Percentiles rank a stretch among this genome's conserved stretches.
Conservation (phyloP, 805 yeast species). For the Ogataea polymorpha region DNA sequence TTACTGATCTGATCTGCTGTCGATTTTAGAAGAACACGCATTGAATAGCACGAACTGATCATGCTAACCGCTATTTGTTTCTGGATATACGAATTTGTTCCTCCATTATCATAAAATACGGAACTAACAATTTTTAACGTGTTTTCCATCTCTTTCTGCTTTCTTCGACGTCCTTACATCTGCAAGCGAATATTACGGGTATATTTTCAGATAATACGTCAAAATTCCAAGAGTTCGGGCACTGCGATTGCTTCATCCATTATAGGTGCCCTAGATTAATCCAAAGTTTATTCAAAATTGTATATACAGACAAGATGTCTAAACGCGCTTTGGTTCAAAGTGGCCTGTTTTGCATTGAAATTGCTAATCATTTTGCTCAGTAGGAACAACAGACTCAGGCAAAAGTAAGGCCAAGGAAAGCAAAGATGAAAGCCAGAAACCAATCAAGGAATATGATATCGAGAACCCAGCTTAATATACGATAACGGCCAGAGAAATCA, state of each 20-base stretch:
- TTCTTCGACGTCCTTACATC: slow-evolving; percentile 34
- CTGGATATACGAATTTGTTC: slow-evolving; percentile 27
- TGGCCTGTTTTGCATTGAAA: not conserved
- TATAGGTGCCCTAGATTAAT: slow-evolving; percentile 8
- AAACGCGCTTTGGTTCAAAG: not conserved
- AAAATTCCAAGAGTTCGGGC: slow-evolving; percentile 29
- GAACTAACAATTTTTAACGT: slow-evolving; percentile 28
- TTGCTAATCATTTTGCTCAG: not conserved
- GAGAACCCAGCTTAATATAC: too few relatives aligned
- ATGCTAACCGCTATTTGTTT: slow-evolving; percentile 17
- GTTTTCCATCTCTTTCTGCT: slow-evolving; percentile 33
- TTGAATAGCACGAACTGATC: slow-evolving; percentile 25
- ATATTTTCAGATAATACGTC: slow-evolving; percentile 34
- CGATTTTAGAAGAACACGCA: slow-evolving; percentile 10
- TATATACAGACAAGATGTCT: not conserved
- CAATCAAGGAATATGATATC: too few relatives aligned
- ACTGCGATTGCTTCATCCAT: slow-evolving; percentile 28
- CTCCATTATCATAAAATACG: slow-evolving; percentile 22
- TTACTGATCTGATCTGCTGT: slow-evolving; percentile 13
- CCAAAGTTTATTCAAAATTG: not conserved
- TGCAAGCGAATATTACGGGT: slow-evolving; percentile 40
- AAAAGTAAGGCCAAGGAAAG: too few relatives aligned
- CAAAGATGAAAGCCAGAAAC: not conserved
- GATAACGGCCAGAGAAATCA: too few relatives aligned
- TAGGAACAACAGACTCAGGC: too few relatives aligned